Percentiles rank a stretch among this genome's conserved stretches.
phyloP scores from a whole-genome alignment of 768 basidiomycete species.

The Mycena epipterygia region DNA sequence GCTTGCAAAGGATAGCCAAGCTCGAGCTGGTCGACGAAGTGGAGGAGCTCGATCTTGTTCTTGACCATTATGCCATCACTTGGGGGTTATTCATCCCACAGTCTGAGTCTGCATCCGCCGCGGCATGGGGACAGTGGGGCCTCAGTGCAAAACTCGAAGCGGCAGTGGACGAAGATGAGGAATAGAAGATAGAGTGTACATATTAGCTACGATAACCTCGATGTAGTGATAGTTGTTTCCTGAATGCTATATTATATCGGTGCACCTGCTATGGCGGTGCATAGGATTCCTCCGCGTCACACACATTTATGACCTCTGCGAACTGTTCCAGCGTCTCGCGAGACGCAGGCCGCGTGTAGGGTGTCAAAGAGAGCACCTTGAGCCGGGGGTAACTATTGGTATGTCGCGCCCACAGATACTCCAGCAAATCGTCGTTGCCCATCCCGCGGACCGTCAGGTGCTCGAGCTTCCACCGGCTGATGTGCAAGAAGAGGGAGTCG shows the following conservation, averaged over 20 bases:
- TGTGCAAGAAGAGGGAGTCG: neutral
- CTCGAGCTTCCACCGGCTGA: neutral
- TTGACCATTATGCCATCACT: slow-evolving; percentile 90
- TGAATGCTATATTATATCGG: no score
- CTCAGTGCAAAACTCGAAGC: neutral
- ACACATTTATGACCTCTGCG: neutral
- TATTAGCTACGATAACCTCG: no score
- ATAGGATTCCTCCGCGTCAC: no score
- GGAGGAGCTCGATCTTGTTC: slow-evolving; percentile 93
- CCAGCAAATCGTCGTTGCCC: neutral
- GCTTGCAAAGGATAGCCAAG: slow-evolving; percentile 69
- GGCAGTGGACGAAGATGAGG: slow-evolving; percentile 19
- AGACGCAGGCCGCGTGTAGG: neutral
- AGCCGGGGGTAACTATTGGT: neutral
- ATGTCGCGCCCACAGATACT: neutral
- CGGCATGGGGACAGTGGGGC: slow-evolving; percentile 24
- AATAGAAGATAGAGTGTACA: no score
- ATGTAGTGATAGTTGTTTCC: no score
- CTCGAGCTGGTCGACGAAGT: slow-evolving; percentile 94
- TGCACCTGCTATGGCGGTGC: no score
- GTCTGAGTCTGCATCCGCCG: slow-evolving; percentile 4
- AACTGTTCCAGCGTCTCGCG: neutral
- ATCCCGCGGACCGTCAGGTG: neutral
- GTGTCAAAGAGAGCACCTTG: neutral
- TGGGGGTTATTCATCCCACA: slow-evolving; percentile 64